Conservation (phyloP, 768 basidiomycete genomes). For the Leccinum disarticulatum region DNA sequence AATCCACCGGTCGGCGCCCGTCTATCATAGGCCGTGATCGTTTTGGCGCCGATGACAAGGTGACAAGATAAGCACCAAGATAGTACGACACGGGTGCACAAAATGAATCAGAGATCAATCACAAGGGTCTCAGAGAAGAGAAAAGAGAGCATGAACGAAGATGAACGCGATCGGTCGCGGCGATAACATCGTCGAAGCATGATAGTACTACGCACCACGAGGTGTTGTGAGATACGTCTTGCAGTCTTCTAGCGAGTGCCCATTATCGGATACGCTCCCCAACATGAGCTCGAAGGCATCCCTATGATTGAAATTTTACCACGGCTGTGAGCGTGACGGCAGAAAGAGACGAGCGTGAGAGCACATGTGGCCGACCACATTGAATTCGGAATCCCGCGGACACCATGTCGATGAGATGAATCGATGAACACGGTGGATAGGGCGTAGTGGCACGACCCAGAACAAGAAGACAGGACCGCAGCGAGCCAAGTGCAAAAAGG, state of each 20-base stretch:
- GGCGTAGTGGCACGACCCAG: background rate
- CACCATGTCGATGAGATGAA: background rate
- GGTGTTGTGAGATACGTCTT: constrained; percentile 71
- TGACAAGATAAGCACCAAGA: background rate
- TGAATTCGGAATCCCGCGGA: constrained; percentile 8
- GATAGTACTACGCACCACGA: constrained; percentile 36
- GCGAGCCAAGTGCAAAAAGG: background rate
- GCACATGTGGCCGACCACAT: background rate
- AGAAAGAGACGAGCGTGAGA: constrained; percentile 8
- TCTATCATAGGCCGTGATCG: constrained; percentile 9
- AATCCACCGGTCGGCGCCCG: constrained; percentile 11
- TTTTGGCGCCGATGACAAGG: background rate
- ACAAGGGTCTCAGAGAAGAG: background rate
- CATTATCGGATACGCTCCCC: constrained; percentile 68
- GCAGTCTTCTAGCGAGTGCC: constrained; percentile 84
- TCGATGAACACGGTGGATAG: background rate
- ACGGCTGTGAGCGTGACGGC: constrained; percentile 18
- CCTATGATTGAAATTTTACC: constrained; percentile 38
- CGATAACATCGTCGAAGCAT: background rate
- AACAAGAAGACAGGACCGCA: background rate
- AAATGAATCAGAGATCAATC: background rate
- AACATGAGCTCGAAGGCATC: constrained; percentile 91
- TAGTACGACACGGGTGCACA: background rate
- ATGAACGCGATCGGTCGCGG: background rate
- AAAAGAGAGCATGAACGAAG: background rate